A percentile compares a stretch with the other conserved stretches of the same genome.
Evolutionary conservation across 805 yeast species (phyloP).

Genomic region (Kodamaea lidongshanica): DNA sequence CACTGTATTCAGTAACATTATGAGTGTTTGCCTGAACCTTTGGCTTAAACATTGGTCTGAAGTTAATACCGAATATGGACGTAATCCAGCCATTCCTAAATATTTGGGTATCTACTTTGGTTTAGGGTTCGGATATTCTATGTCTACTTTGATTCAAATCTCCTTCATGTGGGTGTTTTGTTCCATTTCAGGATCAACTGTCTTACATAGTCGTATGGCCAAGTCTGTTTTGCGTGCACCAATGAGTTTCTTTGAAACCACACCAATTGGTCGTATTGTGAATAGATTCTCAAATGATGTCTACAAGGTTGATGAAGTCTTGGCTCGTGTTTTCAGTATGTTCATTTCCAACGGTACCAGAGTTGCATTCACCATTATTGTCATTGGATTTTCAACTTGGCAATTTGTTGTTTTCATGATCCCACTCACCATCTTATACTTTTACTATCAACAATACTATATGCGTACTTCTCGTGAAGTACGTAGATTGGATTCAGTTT

Average conservation of each 20-base stretch:
- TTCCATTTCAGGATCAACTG: constrained; percentile 74
- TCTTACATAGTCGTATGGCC: constrained; percentile 73
- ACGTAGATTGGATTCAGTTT: constrained; percentile 74
- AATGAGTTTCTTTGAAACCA: constrained; percentile 92
- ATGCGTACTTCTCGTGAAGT: constrained; percentile 73
- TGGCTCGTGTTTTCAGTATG: constrained; percentile 65
- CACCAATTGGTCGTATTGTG: constrained; percentile 88
- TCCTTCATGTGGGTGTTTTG: constrained; percentile 73
- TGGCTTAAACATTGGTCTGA: constrained; percentile 99
- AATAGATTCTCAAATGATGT: constrained; percentile 90
- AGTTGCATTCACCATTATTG: constrained; percentile 69
- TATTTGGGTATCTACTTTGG: constrained; percentile 72
- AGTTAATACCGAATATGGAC: constrained; percentile 60
- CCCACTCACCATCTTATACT: constrained; percentile 63
- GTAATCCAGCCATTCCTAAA: constrained; percentile 63
- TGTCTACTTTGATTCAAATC: constrained; percentile 57
- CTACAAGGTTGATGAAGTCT: constrained; percentile 76
- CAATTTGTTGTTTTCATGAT: constrained; percentile 64
- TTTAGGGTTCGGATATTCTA: constrained; percentile 65
- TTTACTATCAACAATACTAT: constrained; percentile 71
- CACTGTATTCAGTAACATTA: constrained; percentile 51
- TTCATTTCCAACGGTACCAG: constrained; percentile 56
- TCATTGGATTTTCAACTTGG: constrained; percentile 86
- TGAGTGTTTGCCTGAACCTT: constrained; percentile 65
- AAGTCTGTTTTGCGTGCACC: constrained; percentile 73